phyloP scores from a whole-genome alignment of 2,329 filamentous ascomycete genomes.

The Sarocladiaceae sp. region DNA sequence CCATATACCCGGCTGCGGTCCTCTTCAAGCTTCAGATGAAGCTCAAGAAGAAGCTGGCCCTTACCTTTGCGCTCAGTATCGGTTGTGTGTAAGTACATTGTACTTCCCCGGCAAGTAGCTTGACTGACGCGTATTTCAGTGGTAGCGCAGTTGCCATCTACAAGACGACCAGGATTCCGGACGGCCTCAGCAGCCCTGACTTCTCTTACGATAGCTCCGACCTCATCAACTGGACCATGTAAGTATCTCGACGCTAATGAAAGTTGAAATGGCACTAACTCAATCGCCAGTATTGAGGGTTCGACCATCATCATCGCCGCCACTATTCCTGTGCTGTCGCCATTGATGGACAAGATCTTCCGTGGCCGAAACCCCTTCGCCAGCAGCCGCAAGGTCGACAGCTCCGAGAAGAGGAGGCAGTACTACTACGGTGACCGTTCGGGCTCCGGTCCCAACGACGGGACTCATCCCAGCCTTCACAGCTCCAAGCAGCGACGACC shows the following conservation, averaged over 20 bases:
- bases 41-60: conserved; percentile 34
- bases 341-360: conserved; percentile 18
- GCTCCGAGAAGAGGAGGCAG: neutral
- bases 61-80: conserved; percentile 32
- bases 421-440: neutral
- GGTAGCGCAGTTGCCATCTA: conserved; percentile 24
- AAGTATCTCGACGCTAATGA: conserved; percentile 16
- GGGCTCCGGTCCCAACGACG: neutral
- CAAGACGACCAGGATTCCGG: conserved; percentile 23
- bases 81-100: conserved; percentile 28
- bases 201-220: conserved; percentile 19
- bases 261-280: neutral
- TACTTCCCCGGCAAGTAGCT: neutral
- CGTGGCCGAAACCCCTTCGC: conserved; percentile 12
- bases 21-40: conserved; percentile 32
- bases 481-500: neutral
- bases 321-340: conserved; percentile 24
- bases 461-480: neutral
- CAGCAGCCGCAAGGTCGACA: neutral
- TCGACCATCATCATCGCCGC: conserved; percentile 24
- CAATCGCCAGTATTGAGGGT: conserved; percentile 19
- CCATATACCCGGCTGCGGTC: conserved; percentile 34
- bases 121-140: conserved; percentile 12
- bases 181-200: conserved; percentile 21
- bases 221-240: conserved; percentile 35